Conservation (phyloP, 202 grass and related monocot species). For the Saccharum hybrid region DNA sequence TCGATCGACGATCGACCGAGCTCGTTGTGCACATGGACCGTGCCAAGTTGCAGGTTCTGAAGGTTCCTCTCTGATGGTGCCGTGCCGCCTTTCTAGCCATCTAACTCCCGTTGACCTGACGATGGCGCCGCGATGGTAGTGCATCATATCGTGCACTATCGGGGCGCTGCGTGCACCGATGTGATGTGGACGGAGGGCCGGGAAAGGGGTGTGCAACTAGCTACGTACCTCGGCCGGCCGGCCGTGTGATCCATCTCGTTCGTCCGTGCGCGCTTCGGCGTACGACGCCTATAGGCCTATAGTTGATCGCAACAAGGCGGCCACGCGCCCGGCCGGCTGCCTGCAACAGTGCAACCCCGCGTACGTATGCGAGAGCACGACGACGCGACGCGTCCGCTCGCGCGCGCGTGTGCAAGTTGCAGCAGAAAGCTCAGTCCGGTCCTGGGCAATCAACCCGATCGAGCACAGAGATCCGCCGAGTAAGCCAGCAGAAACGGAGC, state of each 20-base stretch:
- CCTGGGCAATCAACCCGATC: slow-evolving; percentile 4
- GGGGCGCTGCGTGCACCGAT: not conserved
- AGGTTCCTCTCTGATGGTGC: not conserved
- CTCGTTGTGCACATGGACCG: slow-evolving; percentile 10
- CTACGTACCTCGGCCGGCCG: not conserved
- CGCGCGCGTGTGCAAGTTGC: slow-evolving; percentile 38
- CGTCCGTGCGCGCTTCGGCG: slow-evolving; percentile 11
- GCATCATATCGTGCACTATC: not conserved
- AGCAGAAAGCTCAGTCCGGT: slow-evolving; percentile 8
- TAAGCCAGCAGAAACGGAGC: not conserved
- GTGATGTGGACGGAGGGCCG: too few relatives aligned
- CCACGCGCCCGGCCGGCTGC: too few relatives aligned
- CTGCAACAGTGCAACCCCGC: not conserved
- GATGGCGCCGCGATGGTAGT: not conserved
- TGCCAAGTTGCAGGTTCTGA: not conserved
- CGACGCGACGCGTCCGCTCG: not conserved
- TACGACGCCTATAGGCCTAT: slow-evolving; percentile 5
- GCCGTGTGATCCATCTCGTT: not conserved
- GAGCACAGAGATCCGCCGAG: slow-evolving; percentile 25
- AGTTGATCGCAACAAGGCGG: not conserved
- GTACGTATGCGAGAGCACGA: slow-evolving; percentile 31
- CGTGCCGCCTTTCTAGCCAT: slow-evolving; percentile 23
- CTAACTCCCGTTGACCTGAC: slow-evolving; percentile 11
- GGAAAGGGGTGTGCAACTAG: not conserved
- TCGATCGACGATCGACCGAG: not conserved